A percentile compares a stretch with the other conserved stretches of the same genome.
These are phyloP conservation scores for sorghum (Sorghum bicolor) DNA, from an alignment of 176 grass and related monocot genomes.

Conservation along the genomic window Sorghum_bicolor_NCBIv3 NC_012873.2:63475001-63475500, in stretches of 20 bases:
- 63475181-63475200: neutral
- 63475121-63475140: neutral
- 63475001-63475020: neutral
- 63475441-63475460: neutral
- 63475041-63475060: neutral
- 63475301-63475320: neutral
- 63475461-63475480: neutral
- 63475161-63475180: neutral
- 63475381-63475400: neutral
- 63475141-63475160: neutral
- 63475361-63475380: too few species aligned
- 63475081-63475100: neutral
- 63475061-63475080: neutral
- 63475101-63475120: neutral
- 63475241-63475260: neutral
- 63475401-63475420: neutral
- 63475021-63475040: slow-evolving; percentile 6
- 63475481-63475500: neutral
- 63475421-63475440: neutral
- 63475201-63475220: neutral
- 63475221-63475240: neutral
- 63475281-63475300: neutral
- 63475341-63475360: neutral
- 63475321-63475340: neutral
- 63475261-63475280: neutral